Conservation (phyloP, 352 stramenopile genomes). For the Phytopythium mirpurense region DNA sequence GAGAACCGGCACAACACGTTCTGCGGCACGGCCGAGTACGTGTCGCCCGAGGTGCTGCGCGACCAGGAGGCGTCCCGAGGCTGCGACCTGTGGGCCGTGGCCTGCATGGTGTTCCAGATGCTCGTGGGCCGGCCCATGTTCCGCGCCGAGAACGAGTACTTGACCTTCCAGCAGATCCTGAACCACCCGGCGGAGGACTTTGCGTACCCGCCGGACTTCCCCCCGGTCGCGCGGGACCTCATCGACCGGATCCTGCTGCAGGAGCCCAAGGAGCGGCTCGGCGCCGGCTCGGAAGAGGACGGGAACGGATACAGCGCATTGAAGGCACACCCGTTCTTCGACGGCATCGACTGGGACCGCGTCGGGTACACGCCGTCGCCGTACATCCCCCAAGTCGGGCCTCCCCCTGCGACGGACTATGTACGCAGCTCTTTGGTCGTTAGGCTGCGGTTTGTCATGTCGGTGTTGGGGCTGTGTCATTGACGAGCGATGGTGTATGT, state of each 20-base stretch:
- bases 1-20: constrained; percentile 86
- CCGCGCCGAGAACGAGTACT: constrained; percentile 86
- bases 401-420: constrained; percentile 66
- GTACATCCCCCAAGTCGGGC: constrained; percentile 55
- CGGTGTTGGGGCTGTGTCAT: constrained; percentile 1
- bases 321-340: constrained; percentile 81
- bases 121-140: constrained; percentile 82
- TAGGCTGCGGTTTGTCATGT: neutral
- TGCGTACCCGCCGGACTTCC: constrained; percentile 54
- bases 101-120: constrained; percentile 91
- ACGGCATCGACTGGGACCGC: constrained; percentile 69
- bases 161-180: constrained; percentile 89
- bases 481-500: neutral
- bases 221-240: constrained; percentile 58
- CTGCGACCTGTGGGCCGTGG: constrained; percentile 89
- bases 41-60: constrained; percentile 88
- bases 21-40: constrained; percentile 89
- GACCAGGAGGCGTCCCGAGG: constrained; percentile 76
- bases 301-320: constrained; percentile 68
- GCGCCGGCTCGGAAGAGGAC: constrained; percentile 62
- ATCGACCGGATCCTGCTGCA: constrained; percentile 78
- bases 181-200: constrained; percentile 82
- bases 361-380: constrained; percentile 42
- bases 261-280: constrained; percentile 65
- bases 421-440: constrained; percentile 16